Evolutionary conservation across 805 yeast genomes (phyloP).

Genomic region (Ogataea nakhonphanomensis): DNA sequence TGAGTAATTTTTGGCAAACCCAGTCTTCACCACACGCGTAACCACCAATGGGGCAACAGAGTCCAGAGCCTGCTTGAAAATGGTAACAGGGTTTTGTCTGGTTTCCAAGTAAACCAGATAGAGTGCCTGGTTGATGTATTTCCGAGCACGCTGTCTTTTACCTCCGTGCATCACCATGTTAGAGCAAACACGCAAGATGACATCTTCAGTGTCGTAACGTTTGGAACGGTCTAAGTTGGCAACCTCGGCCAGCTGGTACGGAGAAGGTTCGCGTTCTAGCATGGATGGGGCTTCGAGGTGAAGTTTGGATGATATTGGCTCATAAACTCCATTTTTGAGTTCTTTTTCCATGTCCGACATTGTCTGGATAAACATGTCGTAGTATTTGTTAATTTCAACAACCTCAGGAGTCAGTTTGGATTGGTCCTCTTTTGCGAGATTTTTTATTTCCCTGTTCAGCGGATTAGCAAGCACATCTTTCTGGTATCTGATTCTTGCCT

Average conservation of each 20-base stretch:
- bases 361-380: constrained; percentile 29
- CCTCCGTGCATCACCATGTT: constrained; percentile 93
- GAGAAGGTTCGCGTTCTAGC: constrained; percentile 53
- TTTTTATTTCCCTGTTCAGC: constrained; percentile 8
- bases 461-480: constrained; percentile 8
- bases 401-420: constrained; percentile 20
- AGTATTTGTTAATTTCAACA: constrained; percentile 25
- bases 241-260: constrained; percentile 59
- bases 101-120: constrained; percentile 71
- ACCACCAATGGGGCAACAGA: constrained; percentile 80
- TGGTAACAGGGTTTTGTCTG: constrained; percentile 75
- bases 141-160: constrained; percentile 76
- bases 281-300: constrained; percentile 18
- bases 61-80: constrained; percentile 72
- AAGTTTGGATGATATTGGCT: constrained; percentile 18
- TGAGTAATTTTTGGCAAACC: constrained; percentile 76
- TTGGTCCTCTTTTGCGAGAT: constrained; percentile 24
- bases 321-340: constrained; percentile 23
- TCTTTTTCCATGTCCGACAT: constrained; percentile 30
- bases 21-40: constrained; percentile 73
- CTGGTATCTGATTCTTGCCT: constrained; percentile 1
- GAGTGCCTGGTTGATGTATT: constrained; percentile 68
- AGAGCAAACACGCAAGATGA: constrained; percentile 71
- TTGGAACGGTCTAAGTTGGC: constrained; percentile 46
- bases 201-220: constrained; percentile 63